A percentile compares a stretch with the other conserved stretches of the same genome.
phyloP scores from a whole-genome alignment of 164 flowering plant species.

The Magnolia officinalis region DNA sequence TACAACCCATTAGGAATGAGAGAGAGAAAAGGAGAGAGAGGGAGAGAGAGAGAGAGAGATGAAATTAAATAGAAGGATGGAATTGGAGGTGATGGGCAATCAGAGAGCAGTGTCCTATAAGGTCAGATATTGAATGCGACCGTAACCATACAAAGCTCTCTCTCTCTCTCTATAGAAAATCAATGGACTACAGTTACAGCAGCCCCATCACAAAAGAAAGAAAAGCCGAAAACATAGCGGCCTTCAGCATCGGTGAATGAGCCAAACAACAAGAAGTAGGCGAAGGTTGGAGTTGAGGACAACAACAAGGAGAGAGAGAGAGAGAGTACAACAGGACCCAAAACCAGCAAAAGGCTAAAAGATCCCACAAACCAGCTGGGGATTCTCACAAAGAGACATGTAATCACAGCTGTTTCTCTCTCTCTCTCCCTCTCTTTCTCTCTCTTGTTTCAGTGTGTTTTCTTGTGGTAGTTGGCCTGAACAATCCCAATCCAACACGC shows the following conservation, averaged over 20 bases:
- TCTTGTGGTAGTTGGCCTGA: slow-evolving; percentile 13
- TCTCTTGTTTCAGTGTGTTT: slow-evolving; percentile 3
- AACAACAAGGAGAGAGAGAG: slow-evolving; percentile 12
- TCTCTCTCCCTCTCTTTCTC: slow-evolving; percentile 8
- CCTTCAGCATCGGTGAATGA: slow-evolving; percentile 1
- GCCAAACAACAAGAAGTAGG: not conserved
- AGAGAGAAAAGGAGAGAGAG: not conserved
- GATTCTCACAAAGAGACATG: slow-evolving; percentile 12
- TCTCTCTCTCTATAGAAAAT: slow-evolving; percentile 21
- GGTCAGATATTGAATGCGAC: slow-evolving; percentile 30
- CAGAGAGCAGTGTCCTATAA: slow-evolving; percentile 17
- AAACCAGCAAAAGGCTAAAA: slow-evolving; percentile 4
- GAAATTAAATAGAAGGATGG: slow-evolving; percentile 5
- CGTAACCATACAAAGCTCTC: slow-evolving; percentile 3
- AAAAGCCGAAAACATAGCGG: not conserved
- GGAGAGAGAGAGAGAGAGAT: not conserved
- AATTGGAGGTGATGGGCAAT: not conserved
- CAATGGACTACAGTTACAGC: slow-evolving; percentile 22
- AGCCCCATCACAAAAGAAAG: slow-evolving; percentile 14
- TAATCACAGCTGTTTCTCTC: slow-evolving; percentile 15
- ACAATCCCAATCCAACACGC: slow-evolving; percentile 30
- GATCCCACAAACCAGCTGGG: slow-evolving; percentile 6
- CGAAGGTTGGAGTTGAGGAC: slow-evolving; percentile 9
- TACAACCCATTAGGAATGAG: slow-evolving; percentile 27
- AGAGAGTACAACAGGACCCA: slow-evolving; percentile 8